Evolutionary conservation across 1,284 basidiomycete genomes (phyloP).

Genomic region (Ganoderma resinaceum): DNA sequence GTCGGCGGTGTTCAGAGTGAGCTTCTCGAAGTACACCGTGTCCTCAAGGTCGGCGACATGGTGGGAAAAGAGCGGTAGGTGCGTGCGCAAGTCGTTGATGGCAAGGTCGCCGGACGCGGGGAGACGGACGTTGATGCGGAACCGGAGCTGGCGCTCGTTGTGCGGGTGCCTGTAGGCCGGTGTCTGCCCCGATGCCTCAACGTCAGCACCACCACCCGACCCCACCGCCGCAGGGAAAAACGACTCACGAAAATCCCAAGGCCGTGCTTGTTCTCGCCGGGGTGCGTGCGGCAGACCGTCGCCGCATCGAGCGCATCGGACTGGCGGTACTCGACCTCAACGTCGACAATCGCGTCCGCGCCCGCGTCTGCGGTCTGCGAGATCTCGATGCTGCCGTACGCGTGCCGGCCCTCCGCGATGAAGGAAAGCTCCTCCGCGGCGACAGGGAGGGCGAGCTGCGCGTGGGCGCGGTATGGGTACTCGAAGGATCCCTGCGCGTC

Average conservation of each 20-base stretch:
- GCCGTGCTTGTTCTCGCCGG: slow-evolving; percentile 32
- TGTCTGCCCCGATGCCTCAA: slow-evolving; percentile 19
- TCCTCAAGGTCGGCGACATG: slow-evolving; percentile 29
- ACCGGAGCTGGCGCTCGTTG: slow-evolving; percentile 16
- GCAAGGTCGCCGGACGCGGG: slow-evolving; percentile 22
- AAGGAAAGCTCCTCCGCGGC: slow-evolving; percentile 38
- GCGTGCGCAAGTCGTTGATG: slow-evolving; percentile 33
- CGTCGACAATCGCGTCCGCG: slow-evolving; percentile 32
- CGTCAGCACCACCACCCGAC: not conserved
- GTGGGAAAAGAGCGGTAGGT: slow-evolving; percentile 33
- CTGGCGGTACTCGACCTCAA: slow-evolving; percentile 31
- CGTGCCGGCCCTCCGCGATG: slow-evolving; percentile 33
- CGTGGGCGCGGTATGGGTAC: slow-evolving; percentile 21
- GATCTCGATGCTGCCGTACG: slow-evolving; percentile 36
- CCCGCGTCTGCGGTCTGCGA: slow-evolving; percentile 23
- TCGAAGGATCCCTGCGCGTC: slow-evolving; percentile 12
- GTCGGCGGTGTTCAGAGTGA: slow-evolving; percentile 30
- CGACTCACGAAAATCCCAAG: slow-evolving; percentile 41
- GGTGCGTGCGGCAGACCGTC: slow-evolving; percentile 34
- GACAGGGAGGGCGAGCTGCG: slow-evolving; percentile 35
- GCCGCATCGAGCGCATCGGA: slow-evolving; percentile 28
- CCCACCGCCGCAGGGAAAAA: not conserved
- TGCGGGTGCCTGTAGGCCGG: slow-evolving; percentile 20
- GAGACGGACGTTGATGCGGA: slow-evolving; percentile 33
- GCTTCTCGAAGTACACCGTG: slow-evolving; percentile 29